phyloP scores from a whole-genome alignment of 208 protist species.

The Acanthamoeba quina region DNA sequence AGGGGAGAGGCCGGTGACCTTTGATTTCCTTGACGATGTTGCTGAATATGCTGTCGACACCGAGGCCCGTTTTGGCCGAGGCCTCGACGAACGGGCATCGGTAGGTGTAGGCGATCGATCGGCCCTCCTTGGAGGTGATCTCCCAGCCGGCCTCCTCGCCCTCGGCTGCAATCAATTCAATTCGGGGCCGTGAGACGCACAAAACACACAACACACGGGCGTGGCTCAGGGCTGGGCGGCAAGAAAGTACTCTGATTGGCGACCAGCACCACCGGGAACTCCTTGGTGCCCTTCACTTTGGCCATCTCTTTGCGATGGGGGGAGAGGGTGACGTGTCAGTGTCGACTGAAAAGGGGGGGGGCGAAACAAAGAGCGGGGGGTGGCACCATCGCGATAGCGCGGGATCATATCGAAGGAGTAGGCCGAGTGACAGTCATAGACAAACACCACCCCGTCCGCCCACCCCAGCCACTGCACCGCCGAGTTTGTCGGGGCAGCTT shows the following conservation, averaged over 20 bases:
- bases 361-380: neutral
- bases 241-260: slow-evolving; percentile 20
- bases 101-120: slow-evolving; percentile 40
- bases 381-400: slow-evolving; percentile 14
- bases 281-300: slow-evolving; percentile 65
- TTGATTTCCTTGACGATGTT: slow-evolving; percentile 72
- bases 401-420: slow-evolving; percentile 64
- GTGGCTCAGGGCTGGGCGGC: no score
- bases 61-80: slow-evolving; percentile 38
- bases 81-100: slow-evolving; percentile 62
- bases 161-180: neutral
- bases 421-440: slow-evolving; percentile 47
- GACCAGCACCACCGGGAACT: slow-evolving; percentile 62
- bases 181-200: neutral
- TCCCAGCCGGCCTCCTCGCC: slow-evolving; percentile 42
- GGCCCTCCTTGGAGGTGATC: slow-evolving; percentile 67
- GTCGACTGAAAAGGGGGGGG: neutral
- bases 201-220: neutral
- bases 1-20: neutral
- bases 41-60: slow-evolving; percentile 11
- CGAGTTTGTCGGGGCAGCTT: neutral
- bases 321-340: neutral
- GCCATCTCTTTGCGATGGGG: neutral
- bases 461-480: slow-evolving; percentile 19
- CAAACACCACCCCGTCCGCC: slow-evolving; percentile 60